Base-by-base conservation (phyloP, 2,329 filamentous ascomycete species). In the Mollisia scopiformis region DNA sequence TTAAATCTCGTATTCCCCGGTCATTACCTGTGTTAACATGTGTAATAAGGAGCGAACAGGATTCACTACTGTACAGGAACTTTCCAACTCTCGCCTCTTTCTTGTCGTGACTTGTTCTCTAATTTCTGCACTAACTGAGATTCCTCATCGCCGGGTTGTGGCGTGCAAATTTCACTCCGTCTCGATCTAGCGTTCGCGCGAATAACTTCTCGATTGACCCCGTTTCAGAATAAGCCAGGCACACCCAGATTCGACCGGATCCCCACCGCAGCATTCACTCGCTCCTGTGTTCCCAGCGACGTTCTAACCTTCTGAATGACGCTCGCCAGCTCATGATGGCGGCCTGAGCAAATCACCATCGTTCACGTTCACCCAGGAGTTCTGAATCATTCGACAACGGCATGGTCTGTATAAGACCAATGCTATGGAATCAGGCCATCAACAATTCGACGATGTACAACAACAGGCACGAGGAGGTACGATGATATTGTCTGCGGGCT, bases 381-480 rank as follows among this genome's bases (percentile, higher is more conserved):
- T 62, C 52, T 53, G 47, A 65, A 52, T 57, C 56, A 52, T 52
- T 35, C 46, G 63, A 68, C 64, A 62, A 66, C 68, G 66, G 65
- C 63, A 64, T 59, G 62, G 60, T 62, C 54, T 52, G 65, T 56
- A 59, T 55, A 53, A 66, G 49, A 31, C 49, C 57, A 62, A 68
- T 70, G 69, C 67, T 62, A 69, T 71, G 69, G 68, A 68, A 66
- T 52, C 59, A 53, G 57, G 46, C 23, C 67, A 66, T 66, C 63
- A 61, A 57, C 53, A 69, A 62, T 56, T 35, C 30, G 64, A 71
- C 59, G 61, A 68, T 70, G 66, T 59, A 58, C 53, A 57, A 58
- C 49, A 14, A 53, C 11, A 47, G 35, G 27, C 30, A 57, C 53
- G 23, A 30, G 14, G 62, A 39, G 60, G 58, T 58, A 57, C 56